Conservation (phyloP, 768 basidiomycete species). For the Leucogyrophana mollusca region DNA sequence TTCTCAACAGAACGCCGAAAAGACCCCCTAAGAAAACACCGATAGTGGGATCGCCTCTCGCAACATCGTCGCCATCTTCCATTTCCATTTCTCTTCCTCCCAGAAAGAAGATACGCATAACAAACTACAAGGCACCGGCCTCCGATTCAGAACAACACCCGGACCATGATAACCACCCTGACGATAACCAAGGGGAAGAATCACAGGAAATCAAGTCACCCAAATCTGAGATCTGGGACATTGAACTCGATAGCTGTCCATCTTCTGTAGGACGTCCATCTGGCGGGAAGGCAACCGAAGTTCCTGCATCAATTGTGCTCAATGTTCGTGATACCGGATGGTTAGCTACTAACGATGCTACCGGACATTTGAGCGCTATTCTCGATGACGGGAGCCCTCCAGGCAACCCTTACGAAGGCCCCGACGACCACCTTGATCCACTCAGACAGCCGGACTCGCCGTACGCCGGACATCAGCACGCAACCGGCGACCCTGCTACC, state of each 20-base stretch:
- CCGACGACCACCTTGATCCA: background rate
- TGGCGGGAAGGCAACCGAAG: constrained; percentile 1
- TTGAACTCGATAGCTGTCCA: constrained; percentile 41
- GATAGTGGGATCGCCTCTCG: constrained; percentile 7
- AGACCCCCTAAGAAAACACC: constrained; percentile 8
- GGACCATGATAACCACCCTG: too few species aligned
- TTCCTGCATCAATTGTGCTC: constrained; percentile 32
- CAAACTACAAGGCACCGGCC: background rate
- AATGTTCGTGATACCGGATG: constrained; percentile 33
- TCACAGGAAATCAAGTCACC: constrained; percentile 3
- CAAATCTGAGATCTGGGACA: constrained; percentile 54
- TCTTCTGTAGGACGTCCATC: constrained; percentile 18
- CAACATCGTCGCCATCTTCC: constrained; percentile 15
- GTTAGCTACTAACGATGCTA: constrained; percentile 14
- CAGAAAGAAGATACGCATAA: constrained; percentile 6
- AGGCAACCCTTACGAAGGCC: background rate
- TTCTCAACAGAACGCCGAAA: constrained; percentile 35
- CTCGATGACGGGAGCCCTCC: background rate
- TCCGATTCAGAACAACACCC: background rate
- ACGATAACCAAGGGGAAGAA: too few species aligned
- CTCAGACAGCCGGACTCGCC: constrained; percentile 1
- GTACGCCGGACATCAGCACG: constrained; percentile 1
- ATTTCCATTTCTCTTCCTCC: constrained; percentile 11
- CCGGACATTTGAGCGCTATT: background rate
- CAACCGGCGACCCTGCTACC: background rate